These are phyloP conservation scores for Forsythia suspensa DNA, from an alignment of 257 asterid species.

Conservation along the genomic window DNA sequence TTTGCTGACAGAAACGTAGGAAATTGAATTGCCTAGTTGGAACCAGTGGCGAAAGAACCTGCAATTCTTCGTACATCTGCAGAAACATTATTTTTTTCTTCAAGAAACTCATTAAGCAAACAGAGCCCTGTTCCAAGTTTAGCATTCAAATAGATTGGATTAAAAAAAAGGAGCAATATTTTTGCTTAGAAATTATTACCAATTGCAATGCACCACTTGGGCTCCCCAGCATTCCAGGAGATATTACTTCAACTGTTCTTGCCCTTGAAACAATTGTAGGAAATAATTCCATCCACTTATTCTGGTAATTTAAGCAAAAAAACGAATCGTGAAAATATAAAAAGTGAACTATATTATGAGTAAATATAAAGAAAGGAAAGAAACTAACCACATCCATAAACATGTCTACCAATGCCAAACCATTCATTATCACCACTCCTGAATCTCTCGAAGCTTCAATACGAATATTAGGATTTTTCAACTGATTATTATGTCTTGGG, in stretches of 20 bases:
- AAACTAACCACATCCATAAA: slow-evolving; percentile 74
- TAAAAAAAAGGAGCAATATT: background rate
- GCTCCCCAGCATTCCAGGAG: slow-evolving; percentile 72
- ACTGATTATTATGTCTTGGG: slow-evolving; percentile 54
- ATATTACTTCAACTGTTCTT: slow-evolving; percentile 69
- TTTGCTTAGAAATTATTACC: slow-evolving; percentile 40
- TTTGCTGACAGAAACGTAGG: slow-evolving; percentile 78
- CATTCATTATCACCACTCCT: slow-evolving; percentile 80
- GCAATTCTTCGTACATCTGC: slow-evolving; percentile 91
- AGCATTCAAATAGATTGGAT: background rate
- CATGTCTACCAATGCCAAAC: slow-evolving; percentile 68
- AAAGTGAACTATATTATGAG: background rate
- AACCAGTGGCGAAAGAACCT: slow-evolving; percentile 81
- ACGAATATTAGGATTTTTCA: slow-evolving; percentile 65
- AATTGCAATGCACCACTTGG: slow-evolving; percentile 69
- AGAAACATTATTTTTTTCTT: background rate
- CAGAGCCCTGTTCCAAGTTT: background rate
- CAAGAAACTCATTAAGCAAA: background rate
- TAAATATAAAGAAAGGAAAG: background rate
- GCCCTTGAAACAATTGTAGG: slow-evolving; percentile 87
- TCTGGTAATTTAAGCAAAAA: slow-evolving; percentile 38
- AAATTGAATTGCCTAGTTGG: slow-evolving; percentile 69
- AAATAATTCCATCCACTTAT: slow-evolving; percentile 78
- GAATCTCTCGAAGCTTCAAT: slow-evolving; percentile 80
- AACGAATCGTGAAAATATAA: background rate